Percentiles rank a stretch among this genome's conserved stretches.
Evolutionary conservation across 2,329 filamentous ascomycete species (phyloP).

Genomic region (Fusarium sp.): DNA sequence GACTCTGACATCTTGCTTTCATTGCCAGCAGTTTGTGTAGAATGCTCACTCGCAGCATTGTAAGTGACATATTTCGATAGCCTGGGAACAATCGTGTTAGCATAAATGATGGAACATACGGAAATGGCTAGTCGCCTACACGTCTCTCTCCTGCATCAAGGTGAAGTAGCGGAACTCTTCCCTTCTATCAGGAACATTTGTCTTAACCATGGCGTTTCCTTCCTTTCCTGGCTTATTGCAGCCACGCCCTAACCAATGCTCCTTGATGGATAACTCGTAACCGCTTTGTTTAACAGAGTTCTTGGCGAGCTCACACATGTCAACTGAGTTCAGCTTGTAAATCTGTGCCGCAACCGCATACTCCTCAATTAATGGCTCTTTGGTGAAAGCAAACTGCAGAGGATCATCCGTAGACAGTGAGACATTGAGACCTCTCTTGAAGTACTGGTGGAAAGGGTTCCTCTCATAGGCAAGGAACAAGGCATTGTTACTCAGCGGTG

Average conservation of each 20-base stretch:
- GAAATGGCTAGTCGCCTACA: conserved; percentile 67
- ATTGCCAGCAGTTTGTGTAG: conserved; percentile 7
- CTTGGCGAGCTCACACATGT: conserved; percentile 98
- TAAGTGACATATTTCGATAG: conserved; percentile 55
- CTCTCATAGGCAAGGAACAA: conserved; percentile 96
- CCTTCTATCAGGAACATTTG: conserved; percentile 92
- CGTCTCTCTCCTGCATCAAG: conserved; percentile 80
- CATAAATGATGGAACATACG: background rate
- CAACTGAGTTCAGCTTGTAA: conserved; percentile 94
- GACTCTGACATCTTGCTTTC: conserved; percentile 32
- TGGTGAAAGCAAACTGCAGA: conserved; percentile 97
- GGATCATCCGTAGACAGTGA: conserved; percentile 97
- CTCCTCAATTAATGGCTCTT: conserved; percentile 97
- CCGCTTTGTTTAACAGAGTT: conserved; percentile 95
- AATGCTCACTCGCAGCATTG: conserved; percentile 39
- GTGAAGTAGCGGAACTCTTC: conserved; percentile 92
- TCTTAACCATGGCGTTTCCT: conserved; percentile 94
- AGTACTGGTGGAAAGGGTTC: conserved; percentile 96
- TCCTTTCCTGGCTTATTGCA: conserved; percentile 81
- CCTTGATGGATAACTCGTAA: conserved; percentile 88
- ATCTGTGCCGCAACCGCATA: conserved; percentile 98
- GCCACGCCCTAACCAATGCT: conserved; percentile 86
- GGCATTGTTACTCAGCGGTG: conserved; percentile 97
- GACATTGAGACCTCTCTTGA: conserved; percentile 92
- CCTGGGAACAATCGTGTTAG: conserved; percentile 41